These are phyloP conservation scores for Noccaea caerulescens DNA, from an alignment of 345 rosid genomes.

Conservation along the genomic window DNA sequence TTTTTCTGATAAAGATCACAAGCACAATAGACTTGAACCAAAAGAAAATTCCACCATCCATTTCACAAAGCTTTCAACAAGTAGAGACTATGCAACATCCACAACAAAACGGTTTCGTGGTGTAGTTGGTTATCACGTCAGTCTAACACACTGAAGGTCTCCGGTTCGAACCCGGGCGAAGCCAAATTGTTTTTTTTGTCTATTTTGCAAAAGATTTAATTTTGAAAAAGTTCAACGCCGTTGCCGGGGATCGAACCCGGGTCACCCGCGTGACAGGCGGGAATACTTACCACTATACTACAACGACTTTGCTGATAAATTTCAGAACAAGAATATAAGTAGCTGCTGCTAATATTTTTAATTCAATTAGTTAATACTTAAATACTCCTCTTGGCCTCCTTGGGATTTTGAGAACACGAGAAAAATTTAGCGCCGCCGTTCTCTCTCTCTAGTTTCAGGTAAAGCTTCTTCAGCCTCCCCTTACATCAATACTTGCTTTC, in stretches of 20 bases:
- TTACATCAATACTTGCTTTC: constrained; percentile 3
- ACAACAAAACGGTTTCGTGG: constrained; percentile 70
- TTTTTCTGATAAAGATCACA: no score
- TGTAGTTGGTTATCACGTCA: constrained; percentile 99
- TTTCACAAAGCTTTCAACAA: no score
- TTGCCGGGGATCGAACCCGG: constrained; percentile 98
- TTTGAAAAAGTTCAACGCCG: constrained; percentile 46
- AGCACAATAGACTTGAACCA: neutral
- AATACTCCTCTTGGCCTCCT: neutral
- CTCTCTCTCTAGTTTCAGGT: constrained; percentile 10
- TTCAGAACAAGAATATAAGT: no score
- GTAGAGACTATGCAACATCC: no score
- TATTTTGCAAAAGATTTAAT: neutral
- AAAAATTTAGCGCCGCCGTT: constrained; percentile 6
- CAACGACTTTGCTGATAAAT: constrained; percentile 55
- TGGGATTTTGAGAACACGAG: neutral
- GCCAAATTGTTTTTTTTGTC: neutral
- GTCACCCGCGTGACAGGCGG: constrained; percentile 98
- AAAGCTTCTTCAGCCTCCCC: neutral
- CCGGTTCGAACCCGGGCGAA: constrained; percentile 92
- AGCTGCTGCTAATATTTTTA: no score
- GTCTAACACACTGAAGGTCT: constrained; percentile 99
- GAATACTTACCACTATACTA: constrained; percentile 94
- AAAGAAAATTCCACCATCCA: neutral
- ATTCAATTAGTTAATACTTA: no score